phyloP scores from a whole-genome alignment of 768 basidiomycete genomes.

The Exsudoporus frostii region DNA sequence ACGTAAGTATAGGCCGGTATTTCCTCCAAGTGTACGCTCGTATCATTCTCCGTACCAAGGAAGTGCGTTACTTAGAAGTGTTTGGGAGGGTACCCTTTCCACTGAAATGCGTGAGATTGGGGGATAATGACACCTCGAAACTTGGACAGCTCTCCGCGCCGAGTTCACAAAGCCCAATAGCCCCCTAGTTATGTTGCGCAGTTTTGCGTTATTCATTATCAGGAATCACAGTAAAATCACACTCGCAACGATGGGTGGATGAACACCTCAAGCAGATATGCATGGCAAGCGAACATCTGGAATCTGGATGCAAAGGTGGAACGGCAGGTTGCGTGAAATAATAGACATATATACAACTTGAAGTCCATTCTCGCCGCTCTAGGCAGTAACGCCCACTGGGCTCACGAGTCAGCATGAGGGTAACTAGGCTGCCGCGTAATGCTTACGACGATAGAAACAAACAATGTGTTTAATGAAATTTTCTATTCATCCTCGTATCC shows the following conservation, averaged over 20 bases:
- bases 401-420: not conserved
- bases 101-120: not conserved
- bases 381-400: not conserved
- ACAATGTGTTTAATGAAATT: not conserved
- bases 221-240: not conserved
- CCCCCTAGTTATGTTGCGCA: not conserved
- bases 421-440: not conserved
- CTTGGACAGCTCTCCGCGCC: too few relatives aligned
- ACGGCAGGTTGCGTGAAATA: not conserved
- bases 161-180: not conserved
- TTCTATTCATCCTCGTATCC: slow-evolving; percentile 70
- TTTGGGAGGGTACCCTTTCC: too few relatives aligned
- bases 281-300: not conserved
- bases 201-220: not conserved
- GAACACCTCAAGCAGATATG: not conserved
- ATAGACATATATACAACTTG: slow-evolving; percentile 5
- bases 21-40: not conserved
- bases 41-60: not conserved
- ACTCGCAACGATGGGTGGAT: not conserved
- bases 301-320: not conserved
- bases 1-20: not conserved
- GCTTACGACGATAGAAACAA: slow-evolving; percentile 1
- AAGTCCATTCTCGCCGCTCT: slow-evolving; percentile 1
- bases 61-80: not conserved
- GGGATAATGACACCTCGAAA: not conserved